phyloP scores from a whole-genome alignment of 2,329 filamentous ascomycete species.

The Trichophyton verrucosum region DNA sequence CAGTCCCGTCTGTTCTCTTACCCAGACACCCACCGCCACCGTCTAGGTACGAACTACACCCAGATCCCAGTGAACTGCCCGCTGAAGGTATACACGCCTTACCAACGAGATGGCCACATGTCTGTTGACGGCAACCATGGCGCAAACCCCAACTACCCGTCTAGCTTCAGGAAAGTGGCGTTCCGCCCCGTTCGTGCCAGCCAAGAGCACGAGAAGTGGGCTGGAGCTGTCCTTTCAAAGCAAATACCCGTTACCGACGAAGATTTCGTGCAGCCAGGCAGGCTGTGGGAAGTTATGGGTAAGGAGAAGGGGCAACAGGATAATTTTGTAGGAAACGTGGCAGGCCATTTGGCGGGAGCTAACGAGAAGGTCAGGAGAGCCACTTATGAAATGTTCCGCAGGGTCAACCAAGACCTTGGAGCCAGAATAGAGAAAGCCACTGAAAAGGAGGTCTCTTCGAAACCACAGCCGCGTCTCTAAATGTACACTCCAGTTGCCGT shows the following conservation, averaged over 20 bases:
- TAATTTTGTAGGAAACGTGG: conserved; percentile 48
- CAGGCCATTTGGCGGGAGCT: conserved; percentile 44
- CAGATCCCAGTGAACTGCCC: conserved; percentile 52
- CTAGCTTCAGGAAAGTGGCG: conserved; percentile 27
- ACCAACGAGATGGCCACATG: conserved; percentile 63
- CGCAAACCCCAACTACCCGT: conserved; percentile 43
- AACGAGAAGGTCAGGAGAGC: conserved; percentile 43
- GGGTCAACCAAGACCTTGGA: conserved; percentile 44
- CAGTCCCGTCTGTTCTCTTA: conserved; percentile 61
- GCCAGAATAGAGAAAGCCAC: conserved; percentile 41
- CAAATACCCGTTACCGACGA: conserved; percentile 33
- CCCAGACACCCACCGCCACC: conserved; percentile 54
- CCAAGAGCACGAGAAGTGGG: conserved; percentile 35
- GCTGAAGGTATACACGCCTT: conserved; percentile 45
- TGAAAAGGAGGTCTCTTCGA: conserved; percentile 25
- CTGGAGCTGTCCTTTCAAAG: conserved; percentile 28
- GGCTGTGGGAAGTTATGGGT: conserved; percentile 34
- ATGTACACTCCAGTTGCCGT: background rate
- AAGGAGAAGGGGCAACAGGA: conserved; percentile 45
- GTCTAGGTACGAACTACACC: conserved; percentile 52
- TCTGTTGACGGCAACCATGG: conserved; percentile 54
- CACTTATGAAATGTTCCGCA: conserved; percentile 50
- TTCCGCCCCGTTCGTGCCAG: conserved; percentile 31
- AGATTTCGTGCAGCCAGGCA: conserved; percentile 34
- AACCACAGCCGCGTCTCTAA: conserved; percentile 6